These are phyloP conservation scores for Cenococcum geophilum DNA, from an alignment of 495 filamentous ascomycete species.

Conservation along the genomic window DNA sequence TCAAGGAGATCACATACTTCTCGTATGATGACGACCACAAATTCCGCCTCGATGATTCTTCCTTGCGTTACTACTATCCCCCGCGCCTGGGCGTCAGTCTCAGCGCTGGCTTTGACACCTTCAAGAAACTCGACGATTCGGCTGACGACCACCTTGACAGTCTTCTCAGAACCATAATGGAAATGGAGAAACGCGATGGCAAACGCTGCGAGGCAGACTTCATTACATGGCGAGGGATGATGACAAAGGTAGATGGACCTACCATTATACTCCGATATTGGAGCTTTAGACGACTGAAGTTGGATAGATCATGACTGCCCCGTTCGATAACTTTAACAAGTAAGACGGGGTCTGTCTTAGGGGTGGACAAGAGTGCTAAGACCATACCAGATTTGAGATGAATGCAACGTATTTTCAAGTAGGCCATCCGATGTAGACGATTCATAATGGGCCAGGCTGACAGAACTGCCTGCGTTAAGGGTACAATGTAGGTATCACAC, in stretches of 20 bases:
- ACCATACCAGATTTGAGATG: conserved; percentile 76
- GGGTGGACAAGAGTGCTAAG: conserved; percentile 7
- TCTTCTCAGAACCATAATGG: conserved; percentile 67
- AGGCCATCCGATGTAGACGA: conserved; percentile 33
- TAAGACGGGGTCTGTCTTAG: conserved; percentile 34
- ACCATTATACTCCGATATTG: not conserved
- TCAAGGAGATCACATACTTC: conserved; percentile 79
- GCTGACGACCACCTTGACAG: conserved; percentile 84
- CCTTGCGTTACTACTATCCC: conserved; percentile 82
- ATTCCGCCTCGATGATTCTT: conserved; percentile 69
- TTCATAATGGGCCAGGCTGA: not conserved
- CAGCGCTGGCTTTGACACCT: conserved; percentile 72
- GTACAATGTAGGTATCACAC: conserved; percentile 59
- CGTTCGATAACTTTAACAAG: conserved; percentile 77
- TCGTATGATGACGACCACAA: conserved; percentile 79
- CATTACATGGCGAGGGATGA: conserved; percentile 95
- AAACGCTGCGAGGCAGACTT: conserved; percentile 68
- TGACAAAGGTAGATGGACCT: conserved; percentile 70
- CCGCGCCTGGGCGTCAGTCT: conserved; percentile 65
- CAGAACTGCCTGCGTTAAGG: conserved; percentile 46
- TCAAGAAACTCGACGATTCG: conserved; percentile 73
- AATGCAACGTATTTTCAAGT: conserved; percentile 88
- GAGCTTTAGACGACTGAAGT: not conserved
- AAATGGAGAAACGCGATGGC: conserved; percentile 59
- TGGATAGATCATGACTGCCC: conserved; percentile 70